Base-by-base conservation (phyloP, 2,329 filamentous ascomycete genomes). In the Drechslerella stenobrocha region DNA sequence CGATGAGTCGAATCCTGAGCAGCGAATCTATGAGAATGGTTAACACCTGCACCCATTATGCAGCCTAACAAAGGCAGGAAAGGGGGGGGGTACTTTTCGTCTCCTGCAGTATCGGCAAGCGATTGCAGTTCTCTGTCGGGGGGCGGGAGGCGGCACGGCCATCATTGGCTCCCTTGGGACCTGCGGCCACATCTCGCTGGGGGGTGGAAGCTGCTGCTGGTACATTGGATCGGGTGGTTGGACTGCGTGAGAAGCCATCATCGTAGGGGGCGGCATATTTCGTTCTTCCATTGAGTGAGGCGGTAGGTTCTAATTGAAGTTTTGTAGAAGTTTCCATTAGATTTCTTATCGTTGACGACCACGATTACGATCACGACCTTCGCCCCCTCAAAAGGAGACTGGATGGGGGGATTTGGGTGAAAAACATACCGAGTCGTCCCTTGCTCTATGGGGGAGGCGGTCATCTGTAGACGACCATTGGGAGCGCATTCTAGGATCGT, bases 1-100 rank as follows among this genome's bases (percentile, higher is more conserved):
- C 35, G 85, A 87, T 59, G 82, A 83, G 73, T 88, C 86, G 74
- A 88, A 89, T 24, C 86, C 87, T 2, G 86, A 88, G 79, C 86
- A 89, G 65, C 87, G 84, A 75, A 89, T 88, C 86, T 89, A 76
- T 65, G n/a, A n/a, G 20, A 40, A 23, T 28, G 20, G 46, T 48
- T 71, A 34, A 51, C 42, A 32, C 56, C 13, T 15, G 46, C 20
- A 22, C 13, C 20, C n/a, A 35, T 8, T n/a, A n/a, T n/a, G n/a
- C n/a, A n/a, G n/a, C n/a, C n/a, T n/a, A 32, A 32, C 9, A 42
- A 32, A 32, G 15, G 30, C 2, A 28, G 2, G 11, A 26, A 13
- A 9, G 7, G 5, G 22, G n/a, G 20, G 55, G 34, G 2, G 30
- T 77, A 83, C 82, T 80, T 84, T 84, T 74, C 82, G 79, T 75